Conservation (phyloP, 73 alveolate genomes). For the Tetrahymena malaccensis region DNA sequence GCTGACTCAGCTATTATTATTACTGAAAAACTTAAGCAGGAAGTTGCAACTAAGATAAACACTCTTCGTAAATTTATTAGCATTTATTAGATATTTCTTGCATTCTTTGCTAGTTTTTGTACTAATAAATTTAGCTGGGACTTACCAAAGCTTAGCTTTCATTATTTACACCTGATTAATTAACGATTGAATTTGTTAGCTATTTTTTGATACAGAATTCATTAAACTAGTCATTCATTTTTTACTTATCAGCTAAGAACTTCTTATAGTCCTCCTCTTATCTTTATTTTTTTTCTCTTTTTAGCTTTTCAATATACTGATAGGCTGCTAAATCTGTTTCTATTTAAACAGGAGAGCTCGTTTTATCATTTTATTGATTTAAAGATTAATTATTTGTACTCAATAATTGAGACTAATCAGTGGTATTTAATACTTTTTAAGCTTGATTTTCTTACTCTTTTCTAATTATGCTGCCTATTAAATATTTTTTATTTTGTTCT, state of each 20-base stretch:
- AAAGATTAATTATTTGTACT: not conserved
- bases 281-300: not conserved
- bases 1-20: too few relatives aligned
- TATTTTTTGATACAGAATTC: not conserved
- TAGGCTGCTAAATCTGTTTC: not conserved
- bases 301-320: not conserved
- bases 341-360: not conserved
- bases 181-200: not conserved
- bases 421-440: not conserved
- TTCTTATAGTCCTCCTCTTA: not conserved
- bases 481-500: not conserved
- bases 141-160: not conserved
- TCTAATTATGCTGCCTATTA: not conserved
- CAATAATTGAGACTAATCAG: not conserved
- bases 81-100: not conserved
- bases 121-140: not conserved
- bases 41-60: not conserved
- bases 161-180: not conserved
- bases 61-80: not conserved
- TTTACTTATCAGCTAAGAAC: not conserved
- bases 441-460: not conserved
- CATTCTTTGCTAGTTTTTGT: not conserved
- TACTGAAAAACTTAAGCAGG: not conserved
- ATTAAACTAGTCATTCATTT: not conserved
- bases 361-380: not conserved